Base-by-base conservation (phyloP, 768 basidiomycete species). In the Pulveroboletus sp. region DNA sequence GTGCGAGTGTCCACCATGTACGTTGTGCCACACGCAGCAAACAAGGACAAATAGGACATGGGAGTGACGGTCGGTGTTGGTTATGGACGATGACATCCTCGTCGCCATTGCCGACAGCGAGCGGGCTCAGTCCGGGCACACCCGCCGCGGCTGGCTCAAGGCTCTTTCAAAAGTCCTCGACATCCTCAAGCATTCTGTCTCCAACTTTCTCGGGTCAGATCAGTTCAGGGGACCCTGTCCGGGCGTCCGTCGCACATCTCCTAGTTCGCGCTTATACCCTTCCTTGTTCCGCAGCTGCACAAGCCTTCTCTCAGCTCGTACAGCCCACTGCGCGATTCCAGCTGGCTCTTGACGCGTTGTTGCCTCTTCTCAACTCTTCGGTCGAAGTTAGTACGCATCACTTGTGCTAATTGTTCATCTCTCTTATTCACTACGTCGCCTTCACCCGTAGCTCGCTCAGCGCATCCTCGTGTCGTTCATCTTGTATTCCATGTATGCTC, bases 391-490 rank as follows among this genome's bases (percentile, higher is more conserved):
- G 79, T 69, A 38, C 43, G 12, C 41, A 18, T 40, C 27, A 42
- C 50, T 54, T 37, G 51, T 46, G 43, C 50, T 30, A 58, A 43
- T 50, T 31, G 32, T 38, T 32, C 54, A 28, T 47, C 59, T 47
- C 60, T 48, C 47, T 53, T 56, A 41, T 59, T 54, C 56, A 47
- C 54, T 44, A 27, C 41, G 47, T 52, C 42, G 36, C 47, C 45
- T 35, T 41, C 42, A 47, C 44, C 47, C 31, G 33, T 33, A 88
- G 86, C 77, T 84, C 59, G 75, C 83, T 40, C 80, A 83, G 57
- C 80, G 87, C 49, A 88, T 90, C 59, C 76, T 89, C 56, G 86
- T 83, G 52, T 80, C 86, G 17, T 90, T 86, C 68, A 82, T 90
- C 62, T 74, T 90, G 52, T 87, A 86, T 69, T 82, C 85, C 39